phyloP scores from a whole-genome alignment of 805 yeast species.

The Candida anglica region DNA sequence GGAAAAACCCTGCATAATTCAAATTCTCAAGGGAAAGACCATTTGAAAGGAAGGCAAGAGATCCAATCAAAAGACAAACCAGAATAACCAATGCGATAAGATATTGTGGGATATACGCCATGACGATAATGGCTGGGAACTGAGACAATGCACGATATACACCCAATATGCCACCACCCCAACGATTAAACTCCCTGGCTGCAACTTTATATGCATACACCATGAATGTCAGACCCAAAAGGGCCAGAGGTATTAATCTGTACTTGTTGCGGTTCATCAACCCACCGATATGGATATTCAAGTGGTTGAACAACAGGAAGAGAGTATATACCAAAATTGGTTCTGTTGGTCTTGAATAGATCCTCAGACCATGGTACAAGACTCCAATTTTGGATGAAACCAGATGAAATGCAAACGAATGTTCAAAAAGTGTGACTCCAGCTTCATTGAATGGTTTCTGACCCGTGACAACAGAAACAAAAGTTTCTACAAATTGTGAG shows the following conservation, averaged over 20 bases:
- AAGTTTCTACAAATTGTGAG: slow-evolving; percentile 64
- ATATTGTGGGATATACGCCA: slow-evolving; percentile 68
- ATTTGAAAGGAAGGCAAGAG: slow-evolving; percentile 57
- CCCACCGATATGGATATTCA: slow-evolving; percentile 61
- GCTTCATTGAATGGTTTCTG: slow-evolving; percentile 55
- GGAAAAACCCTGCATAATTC: slow-evolving; percentile 31
- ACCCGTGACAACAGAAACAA: slow-evolving; percentile 55
- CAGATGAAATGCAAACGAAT: slow-evolving; percentile 73
- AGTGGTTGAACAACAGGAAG: slow-evolving; percentile 55
- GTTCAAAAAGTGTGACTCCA: slow-evolving; percentile 71
- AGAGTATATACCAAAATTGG: slow-evolving; percentile 50
- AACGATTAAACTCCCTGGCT: too few relatives aligned
- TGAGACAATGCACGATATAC: slow-evolving; percentile 7
- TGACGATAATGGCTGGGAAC: slow-evolving; percentile 53
- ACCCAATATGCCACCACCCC: too few relatives aligned
- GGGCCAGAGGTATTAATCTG: slow-evolving; percentile 59
- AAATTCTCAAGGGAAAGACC: slow-evolving; percentile 34
- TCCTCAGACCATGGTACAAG: slow-evolving; percentile 17
- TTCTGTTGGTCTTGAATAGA: slow-evolving; percentile 42
- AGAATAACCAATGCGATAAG: slow-evolving; percentile 46
- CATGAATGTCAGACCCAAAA: slow-evolving; percentile 53
- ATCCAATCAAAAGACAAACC: slow-evolving; percentile 51
- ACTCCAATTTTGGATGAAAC: slow-evolving; percentile 39
- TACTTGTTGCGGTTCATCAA: slow-evolving; percentile 47
- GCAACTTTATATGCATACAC: slow-evolving; percentile 23